Base-by-base conservation (phyloP, 139 green algal species). In the Chlorella sorokiniana region DNA sequence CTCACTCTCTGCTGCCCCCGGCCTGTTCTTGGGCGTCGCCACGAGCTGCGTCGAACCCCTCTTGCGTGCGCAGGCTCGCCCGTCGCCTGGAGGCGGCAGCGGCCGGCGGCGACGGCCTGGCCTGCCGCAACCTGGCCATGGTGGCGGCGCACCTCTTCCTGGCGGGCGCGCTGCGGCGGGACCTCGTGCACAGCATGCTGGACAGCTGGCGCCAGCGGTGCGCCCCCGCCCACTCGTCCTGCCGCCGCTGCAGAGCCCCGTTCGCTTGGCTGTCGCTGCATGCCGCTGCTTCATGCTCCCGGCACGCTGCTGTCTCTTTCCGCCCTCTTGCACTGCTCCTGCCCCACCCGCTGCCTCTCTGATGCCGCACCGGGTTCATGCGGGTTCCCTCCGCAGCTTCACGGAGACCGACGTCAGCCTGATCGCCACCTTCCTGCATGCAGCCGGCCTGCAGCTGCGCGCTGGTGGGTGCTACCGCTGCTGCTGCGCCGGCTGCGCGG, bases 381-480 rank as follows among this genome's bases (percentile, higher is more conserved):
- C 29, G 52, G 10, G 4, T 62, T 54, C 33, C 59, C 51, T 3
- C 18, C 38, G 54, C 87, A 86, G 88, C 33, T 94, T 96, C 79
- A 61, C 41, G 1, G 93, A 96, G 81, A 56, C 81, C 3, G 92
- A 95, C 67, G 85, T 96, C 73, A 85, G 83, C 31, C 78, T 90
- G 54, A 91, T 94, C 78, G 73, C 87, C 14, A 86, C 83, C 6
- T 61, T 94, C 76, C 87, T 96, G 51, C 69, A 82, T 14, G 71
- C 64, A 0, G 83, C 63, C n/a, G 94, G 94, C 3, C 85, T 94
- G 63, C 82, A 90, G 86, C 86, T 97, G 25, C 79, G 94, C 23
- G 71, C 83, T 38, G 73, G 73, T 69, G 54, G 25, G 72, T 25
- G 41, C 9, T 9, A 11, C 3, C 10, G 14, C 33, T 65, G 59